Percentiles rank a stretch among this genome's conserved stretches.
phyloP scores from a whole-genome alignment of 176 grass and related monocot genomes.

The Carex scoparia region DNA sequence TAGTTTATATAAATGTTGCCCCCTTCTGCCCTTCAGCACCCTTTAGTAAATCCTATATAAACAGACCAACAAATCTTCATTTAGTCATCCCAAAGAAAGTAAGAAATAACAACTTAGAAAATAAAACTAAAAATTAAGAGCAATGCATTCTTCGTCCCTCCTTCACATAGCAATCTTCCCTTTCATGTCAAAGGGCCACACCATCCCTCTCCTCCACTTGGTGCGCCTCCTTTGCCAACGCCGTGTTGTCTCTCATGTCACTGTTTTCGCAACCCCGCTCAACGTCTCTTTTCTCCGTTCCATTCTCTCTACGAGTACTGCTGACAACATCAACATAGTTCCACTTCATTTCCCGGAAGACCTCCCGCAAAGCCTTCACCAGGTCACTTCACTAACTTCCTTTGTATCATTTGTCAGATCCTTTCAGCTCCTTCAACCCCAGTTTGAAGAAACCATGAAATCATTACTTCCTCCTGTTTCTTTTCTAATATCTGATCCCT shows the following conservation, averaged over 20 bases:
- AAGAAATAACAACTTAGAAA: not conserved
- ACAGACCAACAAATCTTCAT: not conserved
- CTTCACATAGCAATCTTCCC: slow-evolving; percentile 37
- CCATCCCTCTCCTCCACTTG: slow-evolving; percentile 34
- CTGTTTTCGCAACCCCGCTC: slow-evolving; percentile 25
- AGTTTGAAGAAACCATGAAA: slow-evolving; percentile 31
- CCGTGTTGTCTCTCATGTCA: slow-evolving; percentile 24
- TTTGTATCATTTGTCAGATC: slow-evolving; percentile 10
- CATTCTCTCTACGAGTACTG: not conserved
- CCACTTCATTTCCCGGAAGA: slow-evolving; percentile 4
- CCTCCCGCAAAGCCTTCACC: not conserved
- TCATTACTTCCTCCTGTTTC: not conserved
- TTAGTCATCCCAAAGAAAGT: not conserved
- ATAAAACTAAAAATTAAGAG: not conserved
- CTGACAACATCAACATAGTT: not conserved
- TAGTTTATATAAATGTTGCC: no score
- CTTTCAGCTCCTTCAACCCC: slow-evolving; percentile 14
- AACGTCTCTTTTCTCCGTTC: slow-evolving; percentile 23
- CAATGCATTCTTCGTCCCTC: not conserved
- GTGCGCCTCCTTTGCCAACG: slow-evolving; percentile 19
- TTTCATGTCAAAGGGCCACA: slow-evolving; percentile 41
- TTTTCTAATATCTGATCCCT: slow-evolving; percentile 19
- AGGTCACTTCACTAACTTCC: slow-evolving; percentile 7
- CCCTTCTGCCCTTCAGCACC: not conserved
- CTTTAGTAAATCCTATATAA: not conserved